Percentiles rank a stretch among this genome's conserved stretches.
phyloP scores from a whole-genome alignment of 1,284 basidiomycete species.

The Phenoliferia sp. region DNA sequence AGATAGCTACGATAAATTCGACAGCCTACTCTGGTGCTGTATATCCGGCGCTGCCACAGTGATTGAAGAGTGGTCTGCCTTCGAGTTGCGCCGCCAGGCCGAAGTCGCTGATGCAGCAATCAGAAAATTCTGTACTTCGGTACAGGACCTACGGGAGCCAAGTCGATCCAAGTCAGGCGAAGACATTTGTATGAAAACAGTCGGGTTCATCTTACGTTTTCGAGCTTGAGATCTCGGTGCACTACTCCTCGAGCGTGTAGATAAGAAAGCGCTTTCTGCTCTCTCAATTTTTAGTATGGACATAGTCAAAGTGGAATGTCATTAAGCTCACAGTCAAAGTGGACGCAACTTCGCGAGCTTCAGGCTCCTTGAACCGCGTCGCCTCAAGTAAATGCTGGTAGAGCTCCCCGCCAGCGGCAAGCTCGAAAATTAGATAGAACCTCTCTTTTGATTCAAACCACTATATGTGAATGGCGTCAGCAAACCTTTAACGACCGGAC shows the following conservation, averaged over 20 bases:
- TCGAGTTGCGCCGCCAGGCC: conserved; percentile 27
- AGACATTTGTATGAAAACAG: too few relatives aligned
- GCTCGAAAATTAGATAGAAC: conserved; percentile 45
- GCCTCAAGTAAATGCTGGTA: conserved; percentile 41
- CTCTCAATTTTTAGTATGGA: too few relatives aligned
- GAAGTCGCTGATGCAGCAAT: conserved; percentile 31
- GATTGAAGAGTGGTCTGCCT: conserved; percentile 31
- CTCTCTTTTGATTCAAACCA: conserved; percentile 41
- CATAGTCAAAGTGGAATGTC: not conserved
- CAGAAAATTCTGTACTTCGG: conserved; percentile 27
- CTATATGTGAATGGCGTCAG: conserved; percentile 15
- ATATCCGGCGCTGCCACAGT: conserved; percentile 34
- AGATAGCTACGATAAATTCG: not conserved
- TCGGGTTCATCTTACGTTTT: conserved; percentile 21
- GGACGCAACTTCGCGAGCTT: conserved; percentile 35
- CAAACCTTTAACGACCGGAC: conserved; percentile 13
- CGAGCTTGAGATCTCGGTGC: conserved; percentile 32
- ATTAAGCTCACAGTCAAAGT: conserved; percentile 18
- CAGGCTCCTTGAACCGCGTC: conserved; percentile 41
- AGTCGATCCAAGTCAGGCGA: not conserved
- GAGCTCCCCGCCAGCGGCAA: conserved; percentile 44
- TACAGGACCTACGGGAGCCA: conserved; percentile 24
- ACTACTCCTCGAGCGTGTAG: conserved; percentile 19
- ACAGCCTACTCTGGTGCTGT: conserved; percentile 28
- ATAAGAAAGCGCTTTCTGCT: conserved; percentile 26